These are phyloP conservation scores for Kazachstania psychrophila DNA, from an alignment of 805 yeast species.

Conservation along the genomic window DNA sequence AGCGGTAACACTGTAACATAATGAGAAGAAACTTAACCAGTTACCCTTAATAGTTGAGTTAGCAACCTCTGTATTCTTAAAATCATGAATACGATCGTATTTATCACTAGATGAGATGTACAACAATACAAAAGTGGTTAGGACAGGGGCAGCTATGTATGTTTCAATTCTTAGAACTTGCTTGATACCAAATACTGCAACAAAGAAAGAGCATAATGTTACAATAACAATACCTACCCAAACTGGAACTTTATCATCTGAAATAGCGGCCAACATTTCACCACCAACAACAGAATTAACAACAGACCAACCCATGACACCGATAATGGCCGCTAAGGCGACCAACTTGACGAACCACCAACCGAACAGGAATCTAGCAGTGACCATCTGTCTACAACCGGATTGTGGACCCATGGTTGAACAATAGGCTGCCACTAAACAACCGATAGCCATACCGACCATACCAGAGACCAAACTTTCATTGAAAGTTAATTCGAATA, in stretches of 20 bases:
- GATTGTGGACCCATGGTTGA: constrained; percentile 84
- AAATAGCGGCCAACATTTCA: constrained; percentile 59
- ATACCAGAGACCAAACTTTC: constrained; percentile 57
- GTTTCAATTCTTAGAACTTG: constrained; percentile 62
- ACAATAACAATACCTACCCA: constrained; percentile 70
- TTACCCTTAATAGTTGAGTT: constrained; percentile 48
- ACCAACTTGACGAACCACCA: constrained; percentile 77
- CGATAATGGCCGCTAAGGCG: constrained; percentile 60
- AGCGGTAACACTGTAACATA: constrained; percentile 68
- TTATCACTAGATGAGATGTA: constrained; percentile 51
- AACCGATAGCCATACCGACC: constrained; percentile 57
- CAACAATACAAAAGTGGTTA: constrained; percentile 55
- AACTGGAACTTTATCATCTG: constrained; percentile 56
- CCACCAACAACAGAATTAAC: constrained; percentile 88
- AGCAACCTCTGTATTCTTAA: constrained; percentile 26
- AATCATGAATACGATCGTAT: constrained; percentile 29
- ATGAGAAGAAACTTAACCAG: constrained; percentile 61
- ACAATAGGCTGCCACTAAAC: constrained; percentile 72
- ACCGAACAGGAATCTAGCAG: constrained; percentile 73
- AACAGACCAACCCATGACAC: constrained; percentile 88
- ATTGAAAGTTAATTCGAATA: constrained; percentile 59
- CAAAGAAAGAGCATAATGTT: constrained; percentile 49
- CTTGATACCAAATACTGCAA: constrained; percentile 72
- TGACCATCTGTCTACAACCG: constrained; percentile 83
- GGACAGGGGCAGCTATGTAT: constrained; percentile 56